phyloP scores from a whole-genome alignment of 768 basidiomycete species.

The Pisolithus tinctorius region DNA sequence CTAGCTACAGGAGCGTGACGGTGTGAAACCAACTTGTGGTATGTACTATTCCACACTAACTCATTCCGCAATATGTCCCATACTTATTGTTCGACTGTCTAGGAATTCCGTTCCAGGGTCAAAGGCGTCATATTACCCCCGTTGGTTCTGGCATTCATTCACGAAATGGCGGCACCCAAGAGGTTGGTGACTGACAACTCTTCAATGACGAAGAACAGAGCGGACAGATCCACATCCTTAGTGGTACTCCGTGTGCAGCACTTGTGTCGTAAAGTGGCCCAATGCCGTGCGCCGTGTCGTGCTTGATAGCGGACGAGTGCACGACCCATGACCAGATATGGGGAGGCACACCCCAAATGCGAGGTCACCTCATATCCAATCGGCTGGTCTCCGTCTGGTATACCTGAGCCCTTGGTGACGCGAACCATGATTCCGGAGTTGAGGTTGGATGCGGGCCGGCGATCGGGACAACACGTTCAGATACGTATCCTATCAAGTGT shows the following conservation, averaged over 20 bases:
- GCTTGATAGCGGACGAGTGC: not conserved
- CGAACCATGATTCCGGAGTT: slow-evolving; percentile 39
- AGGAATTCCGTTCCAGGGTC: too few relatives aligned
- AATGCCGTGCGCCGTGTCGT: not conserved
- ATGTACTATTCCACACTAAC: too few relatives aligned
- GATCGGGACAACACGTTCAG: slow-evolving; percentile 55
- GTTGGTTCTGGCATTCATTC: too few relatives aligned
- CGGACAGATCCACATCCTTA: too few relatives aligned
- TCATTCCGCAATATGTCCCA: too few relatives aligned
- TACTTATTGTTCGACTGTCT: too few relatives aligned
- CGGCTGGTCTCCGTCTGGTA: not conserved
- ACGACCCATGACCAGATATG: not conserved
- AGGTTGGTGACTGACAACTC: too few relatives aligned
- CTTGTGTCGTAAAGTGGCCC: not conserved
- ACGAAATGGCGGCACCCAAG: too few relatives aligned
- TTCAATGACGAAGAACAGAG: too few relatives aligned
- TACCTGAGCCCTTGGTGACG: slow-evolving; percentile 41
- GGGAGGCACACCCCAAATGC: slow-evolving; percentile 13
- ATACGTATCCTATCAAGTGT: slow-evolving; percentile 37
- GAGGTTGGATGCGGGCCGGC: slow-evolving; percentile 40
- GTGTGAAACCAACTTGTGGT: too few relatives aligned
- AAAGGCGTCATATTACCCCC: too few relatives aligned
- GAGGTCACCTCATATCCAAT: slow-evolving; percentile 21
- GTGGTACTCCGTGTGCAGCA: not conserved
- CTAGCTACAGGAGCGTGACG: too few relatives aligned